phyloP scores from a whole-genome alignment of 2,329 filamentous ascomycete genomes.

The Pseudocercospora crystallina region DNA sequence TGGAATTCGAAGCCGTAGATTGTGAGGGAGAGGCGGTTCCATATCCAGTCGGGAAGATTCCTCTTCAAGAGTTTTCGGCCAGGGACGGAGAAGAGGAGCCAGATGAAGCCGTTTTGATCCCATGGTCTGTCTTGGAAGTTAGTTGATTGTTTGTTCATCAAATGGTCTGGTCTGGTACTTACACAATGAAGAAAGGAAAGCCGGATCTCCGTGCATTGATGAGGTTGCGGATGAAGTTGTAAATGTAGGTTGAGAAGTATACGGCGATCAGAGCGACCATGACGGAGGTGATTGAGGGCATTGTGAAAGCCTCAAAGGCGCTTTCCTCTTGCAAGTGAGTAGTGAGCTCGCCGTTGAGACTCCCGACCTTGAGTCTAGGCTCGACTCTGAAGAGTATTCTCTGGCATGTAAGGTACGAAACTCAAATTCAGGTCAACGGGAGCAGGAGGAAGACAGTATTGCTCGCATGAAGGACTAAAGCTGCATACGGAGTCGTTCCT shows the following conservation, averaged over 20 bases:
- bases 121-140: constrained; percentile 16
- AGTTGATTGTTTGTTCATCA: not conserved
- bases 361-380: no score
- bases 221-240: constrained; percentile 27
- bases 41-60: constrained; percentile 22
- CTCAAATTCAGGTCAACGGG: no score
- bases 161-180: not conserved
- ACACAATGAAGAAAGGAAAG: constrained; percentile 27
- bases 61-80: constrained; percentile 22
- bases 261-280: constrained; percentile 16
- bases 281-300: constrained; percentile 24
- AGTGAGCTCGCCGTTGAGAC: no score
- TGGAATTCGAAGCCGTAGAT: constrained; percentile 32
- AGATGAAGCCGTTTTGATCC: constrained; percentile 30
- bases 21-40: constrained; percentile 21
- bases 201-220: constrained; percentile 25
- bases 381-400: no score
- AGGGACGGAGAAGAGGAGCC: constrained; percentile 28
- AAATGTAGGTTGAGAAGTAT: constrained; percentile 22
- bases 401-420: no score
- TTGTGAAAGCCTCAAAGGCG: not conserved
- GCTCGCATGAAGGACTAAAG: no score
- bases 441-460: no score
- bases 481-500: no score
- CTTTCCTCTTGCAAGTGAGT: no score